Base-by-base conservation (phyloP, 768 basidiomycete genomes). In the Phlebiopsis gigantea region DNA sequence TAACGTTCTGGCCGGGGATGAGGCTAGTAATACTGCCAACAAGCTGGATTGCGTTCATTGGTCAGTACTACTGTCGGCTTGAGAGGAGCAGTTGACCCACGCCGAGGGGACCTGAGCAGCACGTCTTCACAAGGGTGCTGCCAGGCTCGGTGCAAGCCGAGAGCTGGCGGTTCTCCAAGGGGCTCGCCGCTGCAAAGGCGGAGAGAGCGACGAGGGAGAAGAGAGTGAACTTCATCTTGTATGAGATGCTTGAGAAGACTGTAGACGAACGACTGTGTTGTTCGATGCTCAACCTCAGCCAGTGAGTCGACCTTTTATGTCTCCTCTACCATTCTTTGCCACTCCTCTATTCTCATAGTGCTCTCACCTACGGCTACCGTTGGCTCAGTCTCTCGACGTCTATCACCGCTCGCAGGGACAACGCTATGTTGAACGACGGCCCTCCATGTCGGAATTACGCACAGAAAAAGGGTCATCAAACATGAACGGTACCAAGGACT, bases 151-250 rank as follows among this genome's bases (percentile, higher is more conserved):
- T n/a, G n/a, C n/a, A n/a, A n/a, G n/a, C n/a, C n/a, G n/a, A n/a
- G n/a, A n/a, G n/a, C 34, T 39, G 34, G 17, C 34, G 34, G 34
- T 10, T 9, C 8, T 39, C 12, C 12, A 39, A 12, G 34, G 34
- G 34, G 34, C 8, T 39, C 17, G 34, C 8, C 12, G 34, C 34
- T 9, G 17, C 34, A 17, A 39, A 17, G 34, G 8, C 34, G 8
- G 34, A 50, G 46, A 63, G 46, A 39, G 56, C 53, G 39, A 60
- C 25, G 21, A 63, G 53, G 29, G 57, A 44, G 42, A 43, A 42
- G 43, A 46, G 4, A 26, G 53, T 43, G 53, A 55, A 45, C 53
- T 46, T 55, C 53, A 55, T 55, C 34, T 39, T 39, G 34, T 9
- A 17, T 12, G 34, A 17, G 12, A 17, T 39, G 8, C 34, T 39